Base-by-base conservation (phyloP, 495 filamentous ascomycete genomes). In the Trichocladium antarcticum region DNA sequence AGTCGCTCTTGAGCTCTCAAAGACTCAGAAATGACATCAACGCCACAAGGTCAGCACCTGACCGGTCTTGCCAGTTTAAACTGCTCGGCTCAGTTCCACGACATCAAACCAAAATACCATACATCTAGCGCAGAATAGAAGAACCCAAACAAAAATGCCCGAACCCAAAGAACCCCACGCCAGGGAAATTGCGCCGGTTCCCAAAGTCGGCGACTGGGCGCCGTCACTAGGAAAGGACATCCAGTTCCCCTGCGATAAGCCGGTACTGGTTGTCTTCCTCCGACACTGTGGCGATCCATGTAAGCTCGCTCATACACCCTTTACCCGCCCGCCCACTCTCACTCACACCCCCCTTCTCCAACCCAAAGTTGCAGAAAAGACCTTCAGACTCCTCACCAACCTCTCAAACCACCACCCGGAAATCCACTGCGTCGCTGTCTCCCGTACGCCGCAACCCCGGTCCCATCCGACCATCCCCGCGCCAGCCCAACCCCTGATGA, bases 271-370 rank as follows among this genome's bases (percentile, higher is more conserved):
- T 17, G 65, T 74, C 24, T 83, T 82, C 57, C 59, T 83, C 5
- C 64, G 79, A 21, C 77, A 81, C 57, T 81, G 75, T 56, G 77
- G 79, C 12, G 79, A 74, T 66, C 79, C 77, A 7, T 81, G 76
- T 77, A 64, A 42, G 70, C 56, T 32, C 17, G 15, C 58, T 29
- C 12, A 7, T n/a, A 11, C 14, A n/a, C 10, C 27, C 10, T 29
- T 29, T 5, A 29, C 5, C 10, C 10, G 5, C 5, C 10, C 5
- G 10, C 5, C 5, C 27, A 29, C 9, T 6, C 12, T 32, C 7
- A 32, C 31, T 32, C 31, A 10, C 31, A 32, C 31, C 12, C 31
- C 10, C 10, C 31, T 5, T 6, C 3, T 14, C 9, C n/a, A n/a
- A n/a, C n/a, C n/a, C n/a, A n/a, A 10, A 50, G 39, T 47, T 16